These are phyloP conservation scores for Cadophora sp. DNA, from an alignment of 2,329 filamentous ascomycete genomes.

Conservation along the genomic window DNA sequence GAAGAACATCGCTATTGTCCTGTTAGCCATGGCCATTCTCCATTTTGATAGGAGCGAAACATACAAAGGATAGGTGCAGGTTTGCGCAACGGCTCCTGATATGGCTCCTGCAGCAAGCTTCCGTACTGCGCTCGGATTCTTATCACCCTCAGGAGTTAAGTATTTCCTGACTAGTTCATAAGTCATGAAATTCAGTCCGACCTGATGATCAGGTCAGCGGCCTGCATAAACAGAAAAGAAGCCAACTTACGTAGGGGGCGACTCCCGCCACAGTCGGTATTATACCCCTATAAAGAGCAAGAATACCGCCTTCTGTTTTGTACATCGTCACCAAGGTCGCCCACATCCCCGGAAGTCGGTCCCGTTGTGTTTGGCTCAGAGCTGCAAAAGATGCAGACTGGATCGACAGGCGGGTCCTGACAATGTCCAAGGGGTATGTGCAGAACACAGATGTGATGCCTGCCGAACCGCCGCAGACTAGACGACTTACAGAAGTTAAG, in stretches of 20 bases:
- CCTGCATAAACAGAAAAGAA: not conserved
- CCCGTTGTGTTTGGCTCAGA: constrained; percentile 65
- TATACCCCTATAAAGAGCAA: constrained; percentile 92
- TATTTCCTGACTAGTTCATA: constrained; percentile 88
- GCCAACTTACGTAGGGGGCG: constrained; percentile 78
- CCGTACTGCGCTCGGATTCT: constrained; percentile 78
- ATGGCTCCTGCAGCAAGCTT: constrained; percentile 91
- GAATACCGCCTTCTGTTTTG: constrained; percentile 83
- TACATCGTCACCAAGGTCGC: constrained; percentile 84
- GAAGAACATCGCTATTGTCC: constrained; percentile 77
- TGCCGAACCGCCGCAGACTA: constrained; percentile 89
- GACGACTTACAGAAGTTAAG: constrained; percentile 74
- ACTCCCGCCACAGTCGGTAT: constrained; percentile 93
- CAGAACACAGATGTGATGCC: constrained; percentile 94
- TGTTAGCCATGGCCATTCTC: constrained; percentile 33
- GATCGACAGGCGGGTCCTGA: constrained; percentile 92
- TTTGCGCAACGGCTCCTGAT: constrained; percentile 95
- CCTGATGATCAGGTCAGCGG: constrained; percentile 52
- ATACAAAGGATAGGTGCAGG: constrained; percentile 97
- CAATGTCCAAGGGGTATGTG: constrained; percentile 97
- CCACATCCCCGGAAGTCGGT: constrained; percentile 90
- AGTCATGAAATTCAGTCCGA: constrained; percentile 98
- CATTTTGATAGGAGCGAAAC: constrained; percentile 45
- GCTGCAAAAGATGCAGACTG: constrained; percentile 94
- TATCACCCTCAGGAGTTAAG: constrained; percentile 86